A percentile compares a stretch with the other conserved stretches of the same genome.
Evolutionary conservation across 2,329 filamentous ascomycete genomes (phyloP).

Genomic region (Colletotrichum filicis): DNA sequence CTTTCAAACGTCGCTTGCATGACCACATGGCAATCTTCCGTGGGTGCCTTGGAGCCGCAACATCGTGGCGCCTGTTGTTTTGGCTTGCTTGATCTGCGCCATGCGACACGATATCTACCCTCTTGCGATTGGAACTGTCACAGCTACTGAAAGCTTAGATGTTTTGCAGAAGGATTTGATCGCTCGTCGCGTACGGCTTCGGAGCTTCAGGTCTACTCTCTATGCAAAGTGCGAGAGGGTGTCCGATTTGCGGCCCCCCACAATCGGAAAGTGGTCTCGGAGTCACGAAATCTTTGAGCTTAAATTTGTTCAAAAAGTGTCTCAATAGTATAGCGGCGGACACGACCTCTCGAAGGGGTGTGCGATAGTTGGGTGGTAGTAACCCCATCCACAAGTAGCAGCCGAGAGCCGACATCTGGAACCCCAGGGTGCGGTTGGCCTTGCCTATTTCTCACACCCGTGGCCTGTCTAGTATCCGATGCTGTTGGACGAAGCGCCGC

Average conservation of each 20-base stretch:
- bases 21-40: neutral
- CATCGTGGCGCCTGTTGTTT: constrained; percentile 12
- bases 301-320: neutral
- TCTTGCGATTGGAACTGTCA: constrained; percentile 1
- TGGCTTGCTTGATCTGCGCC: constrained; percentile 27
- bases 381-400: neutral
- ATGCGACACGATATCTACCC: constrained; percentile 14
- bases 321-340: neutral
- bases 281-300: neutral
- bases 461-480: neutral
- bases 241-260: neutral
- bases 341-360: neutral
- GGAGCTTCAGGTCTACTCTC: neutral
- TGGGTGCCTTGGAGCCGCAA: neutral
- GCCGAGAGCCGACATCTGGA: constrained; percentile 10
- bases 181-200: neutral
- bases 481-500: neutral
- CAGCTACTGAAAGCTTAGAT: neutral
- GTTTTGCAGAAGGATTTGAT: neutral
- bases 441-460: neutral
- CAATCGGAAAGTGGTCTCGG: neutral
- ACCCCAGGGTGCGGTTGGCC: neutral
- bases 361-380: neutral
- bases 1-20: neutral
- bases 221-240: neutral